Conservation (phyloP, 345 rosid genomes). For the Angophora floribunda region DNA sequence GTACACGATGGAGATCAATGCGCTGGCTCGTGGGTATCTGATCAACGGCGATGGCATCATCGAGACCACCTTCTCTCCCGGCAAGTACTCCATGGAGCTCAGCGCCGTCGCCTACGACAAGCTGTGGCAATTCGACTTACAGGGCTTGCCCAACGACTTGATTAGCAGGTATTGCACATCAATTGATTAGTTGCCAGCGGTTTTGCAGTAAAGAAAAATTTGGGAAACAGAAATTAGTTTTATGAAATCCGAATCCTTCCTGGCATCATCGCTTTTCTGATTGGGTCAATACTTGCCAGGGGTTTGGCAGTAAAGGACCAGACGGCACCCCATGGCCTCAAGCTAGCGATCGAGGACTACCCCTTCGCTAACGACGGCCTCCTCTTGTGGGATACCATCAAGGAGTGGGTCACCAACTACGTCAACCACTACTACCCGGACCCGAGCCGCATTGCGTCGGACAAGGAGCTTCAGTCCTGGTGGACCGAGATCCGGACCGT, state of each 20-base stretch:
- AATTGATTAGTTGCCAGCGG: not conserved
- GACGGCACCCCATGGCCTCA: constrained; percentile 32
- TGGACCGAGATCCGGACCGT: constrained; percentile 39
- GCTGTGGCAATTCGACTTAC: constrained; percentile 40
- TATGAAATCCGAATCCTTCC: too few relatives aligned
- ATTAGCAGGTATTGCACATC: constrained; percentile 23
- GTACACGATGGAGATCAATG: constrained; percentile 75
- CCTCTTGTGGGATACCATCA: constrained; percentile 28
- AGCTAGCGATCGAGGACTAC: constrained; percentile 41
- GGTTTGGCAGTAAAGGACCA: constrained; percentile 49
- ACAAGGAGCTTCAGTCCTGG: constrained; percentile 47
- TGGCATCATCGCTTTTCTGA: not conserved
- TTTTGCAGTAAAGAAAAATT: too few relatives aligned
- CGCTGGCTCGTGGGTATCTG: constrained; percentile 50
- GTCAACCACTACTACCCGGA: constrained; percentile 40
- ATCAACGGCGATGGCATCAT: constrained; percentile 51
- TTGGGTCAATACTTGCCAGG: constrained; percentile 2
- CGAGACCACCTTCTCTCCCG: constrained; percentile 47
- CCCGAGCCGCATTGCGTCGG: constrained; percentile 8
- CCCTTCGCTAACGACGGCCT: constrained; percentile 59
- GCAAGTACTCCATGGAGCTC: constrained; percentile 42
- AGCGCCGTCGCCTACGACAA: constrained; percentile 43
- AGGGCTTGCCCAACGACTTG: constrained; percentile 49
- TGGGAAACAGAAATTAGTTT: not conserved
- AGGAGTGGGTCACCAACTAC: constrained; percentile 32